These are phyloP conservation scores for Hypoxylon sp. DNA, from an alignment of 2,329 filamentous ascomycete species.

Conservation along the genomic window DNA sequence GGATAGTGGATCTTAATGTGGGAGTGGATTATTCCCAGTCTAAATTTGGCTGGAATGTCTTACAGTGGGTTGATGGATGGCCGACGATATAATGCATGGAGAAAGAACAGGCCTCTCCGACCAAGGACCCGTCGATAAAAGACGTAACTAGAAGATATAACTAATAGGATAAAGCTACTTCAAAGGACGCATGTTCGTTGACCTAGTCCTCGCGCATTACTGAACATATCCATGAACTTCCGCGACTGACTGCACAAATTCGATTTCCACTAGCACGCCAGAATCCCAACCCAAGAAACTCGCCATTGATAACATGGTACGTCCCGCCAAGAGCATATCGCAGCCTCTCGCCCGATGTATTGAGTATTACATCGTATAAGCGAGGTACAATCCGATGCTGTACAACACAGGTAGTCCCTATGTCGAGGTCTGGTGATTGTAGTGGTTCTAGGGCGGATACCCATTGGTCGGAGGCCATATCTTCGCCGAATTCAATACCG, in stretches of 20 bases:
- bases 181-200: too few species aligned
- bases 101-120: not conserved
- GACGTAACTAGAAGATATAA: not conserved
- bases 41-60: conserved; percentile 60
- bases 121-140: not conserved
- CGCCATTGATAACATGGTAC: conserved; percentile 3
- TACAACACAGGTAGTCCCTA: not conserved
- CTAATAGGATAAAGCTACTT: not conserved
- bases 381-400: conserved; percentile 15
- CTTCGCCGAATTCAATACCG: conserved; percentile 16
- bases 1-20: conserved; percentile 62
- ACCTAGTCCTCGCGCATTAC: not conserved
- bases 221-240: conserved; percentile 9
- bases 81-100: conserved; percentile 53
- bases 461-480: conserved; percentile 4
- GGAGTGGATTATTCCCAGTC: conserved; percentile 63
- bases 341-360: conserved; percentile 9
- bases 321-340: conserved; percentile 6
- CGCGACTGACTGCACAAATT: conserved; percentile 4
- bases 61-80: conserved; percentile 60
- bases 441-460: conserved; percentile 1
- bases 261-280: conserved; percentile 16
- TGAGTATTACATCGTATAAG: conserved; percentile 9
- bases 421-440: not conserved
- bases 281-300: conserved; percentile 8